Evolutionary conservation across 257 asterid species (phyloP).

Genomic region (Penstemon davidsonii): DNA sequence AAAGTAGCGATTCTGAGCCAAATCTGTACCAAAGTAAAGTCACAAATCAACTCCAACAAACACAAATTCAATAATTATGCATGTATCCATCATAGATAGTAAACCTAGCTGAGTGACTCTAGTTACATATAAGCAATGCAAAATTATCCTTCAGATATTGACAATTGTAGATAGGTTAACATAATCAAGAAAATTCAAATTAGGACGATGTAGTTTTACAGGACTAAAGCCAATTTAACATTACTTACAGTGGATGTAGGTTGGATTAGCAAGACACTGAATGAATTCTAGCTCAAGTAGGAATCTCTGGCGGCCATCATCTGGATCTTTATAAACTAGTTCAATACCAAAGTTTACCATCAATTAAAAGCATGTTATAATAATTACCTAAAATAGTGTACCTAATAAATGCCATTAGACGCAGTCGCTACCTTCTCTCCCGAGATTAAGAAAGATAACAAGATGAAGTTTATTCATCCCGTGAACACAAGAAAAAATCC

Average conservation of each 20-base stretch:
- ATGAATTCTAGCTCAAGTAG: slow-evolving; percentile 85
- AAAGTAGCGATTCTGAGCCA: slow-evolving; percentile 93
- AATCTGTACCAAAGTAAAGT: slow-evolving; percentile 47
- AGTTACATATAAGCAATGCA: no score
- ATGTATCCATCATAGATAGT: not conserved
- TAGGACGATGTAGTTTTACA: not conserved
- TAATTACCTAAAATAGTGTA: no score
- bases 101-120: not conserved
- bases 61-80: not conserved
- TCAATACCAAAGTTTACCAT: not conserved
- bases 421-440: no score
- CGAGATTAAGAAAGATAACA: no score
- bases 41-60: slow-evolving; percentile 28
- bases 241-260: slow-evolving; percentile 68
- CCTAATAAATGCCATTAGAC: no score
- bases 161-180: no score
- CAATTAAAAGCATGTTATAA: not conserved
- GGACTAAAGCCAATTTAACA: not conserved
- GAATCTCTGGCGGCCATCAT: slow-evolving; percentile 94
- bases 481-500: no score
- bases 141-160: no score
- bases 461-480: no score
- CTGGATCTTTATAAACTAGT: slow-evolving; percentile 67
- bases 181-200: not conserved
- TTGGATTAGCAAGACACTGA: slow-evolving; percentile 91